phyloP scores from a whole-genome alignment of 495 filamentous ascomycete species.

The Aspergillus sparsus region DNA sequence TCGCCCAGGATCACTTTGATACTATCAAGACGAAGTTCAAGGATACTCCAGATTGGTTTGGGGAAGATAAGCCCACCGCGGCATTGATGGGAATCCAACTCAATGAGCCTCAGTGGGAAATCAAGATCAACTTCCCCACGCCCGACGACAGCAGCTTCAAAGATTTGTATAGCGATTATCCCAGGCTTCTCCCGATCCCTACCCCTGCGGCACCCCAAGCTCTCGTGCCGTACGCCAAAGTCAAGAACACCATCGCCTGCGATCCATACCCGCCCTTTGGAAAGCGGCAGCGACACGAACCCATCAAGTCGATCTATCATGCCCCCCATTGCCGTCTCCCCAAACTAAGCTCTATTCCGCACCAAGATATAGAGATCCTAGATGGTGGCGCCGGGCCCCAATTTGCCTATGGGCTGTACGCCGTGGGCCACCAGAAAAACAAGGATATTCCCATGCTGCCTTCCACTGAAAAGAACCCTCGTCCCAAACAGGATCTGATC shows the following conservation, averaged over 20 bases:
- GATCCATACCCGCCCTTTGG: background rate
- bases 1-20: background rate
- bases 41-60: slow-evolving; percentile 11
- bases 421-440: background rate
- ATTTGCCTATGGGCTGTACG: background rate
- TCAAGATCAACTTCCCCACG: slow-evolving; percentile 18
- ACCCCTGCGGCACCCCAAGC: background rate
- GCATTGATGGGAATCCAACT: slow-evolving; percentile 33
- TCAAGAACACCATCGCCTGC: slow-evolving; percentile 2
- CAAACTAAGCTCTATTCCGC: background rate
- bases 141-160: background rate
- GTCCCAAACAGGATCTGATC: slow-evolving; percentile 7
- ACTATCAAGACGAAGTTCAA: slow-evolving; percentile 13
- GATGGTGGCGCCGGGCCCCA: background rate
- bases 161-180: background rate
- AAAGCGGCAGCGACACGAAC: background rate
- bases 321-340: slow-evolving; percentile 2
- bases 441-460: background rate
- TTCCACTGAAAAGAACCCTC: background rate
- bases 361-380: background rate
- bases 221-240: background rate
- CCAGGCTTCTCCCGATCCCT: background rate
- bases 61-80: slow-evolving; percentile 23
- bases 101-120: slow-evolving; percentile 27
- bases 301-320: background rate